Evolutionary conservation across 1,284 basidiomycete species (phyloP).

Genomic region (Puccinia triticina): DNA sequence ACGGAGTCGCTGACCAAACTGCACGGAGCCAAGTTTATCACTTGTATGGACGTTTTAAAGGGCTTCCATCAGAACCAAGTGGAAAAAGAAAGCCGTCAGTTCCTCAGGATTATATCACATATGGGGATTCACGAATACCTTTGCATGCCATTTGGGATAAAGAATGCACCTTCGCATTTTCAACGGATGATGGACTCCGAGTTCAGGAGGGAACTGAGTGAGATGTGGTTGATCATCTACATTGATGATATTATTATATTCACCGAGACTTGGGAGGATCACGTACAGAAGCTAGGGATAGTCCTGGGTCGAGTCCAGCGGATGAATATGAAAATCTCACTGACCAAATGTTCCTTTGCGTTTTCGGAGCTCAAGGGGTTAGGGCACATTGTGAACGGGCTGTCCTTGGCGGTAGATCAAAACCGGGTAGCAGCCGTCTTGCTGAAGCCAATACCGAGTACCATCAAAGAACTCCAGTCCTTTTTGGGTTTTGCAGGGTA

Average conservation of each 20-base stretch:
- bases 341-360: background rate
- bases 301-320: background rate
- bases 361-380: slow-evolving; percentile 3
- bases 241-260: slow-evolving; percentile 11
- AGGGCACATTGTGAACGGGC: slow-evolving; percentile 3
- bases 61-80: slow-evolving; percentile 15
- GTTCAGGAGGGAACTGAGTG: background rate
- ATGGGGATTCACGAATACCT: background rate
- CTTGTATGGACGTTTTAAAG: slow-evolving; percentile 24
- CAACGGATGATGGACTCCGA: background rate
- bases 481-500: slow-evolving; percentile 17
- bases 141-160: background rate
- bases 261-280: background rate
- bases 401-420: background rate
- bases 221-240: too few relatives aligned
- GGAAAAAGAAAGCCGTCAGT: background rate
- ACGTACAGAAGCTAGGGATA: background rate
- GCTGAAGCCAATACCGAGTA: background rate
- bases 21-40: background rate
- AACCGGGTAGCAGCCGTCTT: slow-evolving; percentile 18
- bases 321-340: slow-evolving; percentile 16
- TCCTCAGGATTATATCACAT: background rate
- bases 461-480: background rate
- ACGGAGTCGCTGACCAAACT: background rate
- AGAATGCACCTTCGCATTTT: slow-evolving; percentile 16